phyloP scores from a whole-genome alignment of 805 yeast genomes.

The Saccharomycopsis oosterbeekiorum region DNA sequence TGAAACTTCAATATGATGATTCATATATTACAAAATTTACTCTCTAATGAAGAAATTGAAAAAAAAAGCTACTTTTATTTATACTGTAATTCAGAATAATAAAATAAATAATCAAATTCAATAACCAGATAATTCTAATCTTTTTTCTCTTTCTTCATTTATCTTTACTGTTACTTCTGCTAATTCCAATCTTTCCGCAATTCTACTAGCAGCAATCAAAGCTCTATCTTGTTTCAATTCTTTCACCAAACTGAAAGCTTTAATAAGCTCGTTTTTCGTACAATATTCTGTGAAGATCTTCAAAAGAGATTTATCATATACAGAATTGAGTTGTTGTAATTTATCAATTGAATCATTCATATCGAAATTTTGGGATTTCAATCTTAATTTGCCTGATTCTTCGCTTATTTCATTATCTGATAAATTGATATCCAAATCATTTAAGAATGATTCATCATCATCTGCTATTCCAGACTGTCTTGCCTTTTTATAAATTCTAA shows the following conservation, averaged over 20 bases:
- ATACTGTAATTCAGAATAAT: not conserved
- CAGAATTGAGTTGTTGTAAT: conserved; percentile 41
- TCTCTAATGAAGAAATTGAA: not conserved
- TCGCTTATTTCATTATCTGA: conserved; percentile 28
- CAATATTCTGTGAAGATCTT: conserved; percentile 70
- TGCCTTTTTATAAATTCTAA: conserved; percentile 6
- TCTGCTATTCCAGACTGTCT: not conserved
- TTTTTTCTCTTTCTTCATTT: conserved; percentile 42
- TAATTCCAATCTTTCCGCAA: conserved; percentile 65
- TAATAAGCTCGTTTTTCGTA: conserved; percentile 48
- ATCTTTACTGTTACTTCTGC: conserved; percentile 43
- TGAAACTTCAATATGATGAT: not conserved
- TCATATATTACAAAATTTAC: not conserved
- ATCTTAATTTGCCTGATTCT: conserved; percentile 21
- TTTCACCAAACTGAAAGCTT: conserved; percentile 60
- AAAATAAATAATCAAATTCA: not conserved
- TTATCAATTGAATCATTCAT: conserved; percentile 41
- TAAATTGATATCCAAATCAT: conserved; percentile 14
- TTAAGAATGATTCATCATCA: conserved; percentile 8
- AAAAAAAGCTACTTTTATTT: not conserved
- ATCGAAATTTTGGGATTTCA: conserved; percentile 31
- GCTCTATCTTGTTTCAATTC: conserved; percentile 72
- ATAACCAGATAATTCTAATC: conserved; percentile 25
- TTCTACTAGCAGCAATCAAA: conserved; percentile 70
- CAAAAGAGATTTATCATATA: conserved; percentile 69